Evolutionary conservation across 73 alveolate genomes (phyloP).

Genomic region (Blepharisma japonicum): DNA sequence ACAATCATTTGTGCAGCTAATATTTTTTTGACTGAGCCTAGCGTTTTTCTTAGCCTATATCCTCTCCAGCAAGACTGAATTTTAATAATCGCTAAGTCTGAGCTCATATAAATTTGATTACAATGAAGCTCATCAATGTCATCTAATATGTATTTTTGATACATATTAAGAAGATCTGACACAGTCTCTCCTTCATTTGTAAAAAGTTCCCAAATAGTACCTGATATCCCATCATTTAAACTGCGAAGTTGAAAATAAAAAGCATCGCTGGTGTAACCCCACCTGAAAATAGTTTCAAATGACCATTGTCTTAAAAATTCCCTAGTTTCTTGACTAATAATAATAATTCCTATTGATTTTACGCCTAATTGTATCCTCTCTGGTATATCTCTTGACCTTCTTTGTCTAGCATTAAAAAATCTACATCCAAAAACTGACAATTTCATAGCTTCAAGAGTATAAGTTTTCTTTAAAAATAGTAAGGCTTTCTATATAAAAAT

Average conservation of each 20-base stretch:
- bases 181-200: neutral
- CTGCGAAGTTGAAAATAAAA: slow-evolving; percentile 7
- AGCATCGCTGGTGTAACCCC: slow-evolving; percentile 16
- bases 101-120: neutral
- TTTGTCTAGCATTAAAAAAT: slow-evolving; percentile 17
- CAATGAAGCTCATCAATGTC: slow-evolving; percentile 3
- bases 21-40: neutral
- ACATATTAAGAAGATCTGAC: slow-evolving; percentile 2
- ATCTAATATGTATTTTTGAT: slow-evolving; percentile 9
- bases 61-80: slow-evolving; percentile 32
- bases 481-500: slow-evolving; percentile 18
- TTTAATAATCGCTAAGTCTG: slow-evolving; percentile 10
- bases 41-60: neutral
- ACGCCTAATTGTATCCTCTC: neutral
- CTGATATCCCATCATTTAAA: slow-evolving; percentile 1
- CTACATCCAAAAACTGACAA: slow-evolving; percentile 15
- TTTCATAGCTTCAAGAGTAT: slow-evolving; percentile 24
- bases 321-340: neutral
- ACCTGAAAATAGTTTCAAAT: neutral
- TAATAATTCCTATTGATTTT: neutral
- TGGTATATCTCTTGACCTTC: neutral
- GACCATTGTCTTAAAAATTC: slow-evolving; percentile 27
- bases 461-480: neutral
- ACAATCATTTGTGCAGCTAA: slow-evolving; percentile 1
- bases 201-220: slow-evolving; percentile 28